Percentiles rank a stretch among this genome's conserved stretches.
Evolutionary conservation across 2,329 filamentous ascomycete genomes (phyloP).

Genomic region (Botrytis galanthina): DNA sequence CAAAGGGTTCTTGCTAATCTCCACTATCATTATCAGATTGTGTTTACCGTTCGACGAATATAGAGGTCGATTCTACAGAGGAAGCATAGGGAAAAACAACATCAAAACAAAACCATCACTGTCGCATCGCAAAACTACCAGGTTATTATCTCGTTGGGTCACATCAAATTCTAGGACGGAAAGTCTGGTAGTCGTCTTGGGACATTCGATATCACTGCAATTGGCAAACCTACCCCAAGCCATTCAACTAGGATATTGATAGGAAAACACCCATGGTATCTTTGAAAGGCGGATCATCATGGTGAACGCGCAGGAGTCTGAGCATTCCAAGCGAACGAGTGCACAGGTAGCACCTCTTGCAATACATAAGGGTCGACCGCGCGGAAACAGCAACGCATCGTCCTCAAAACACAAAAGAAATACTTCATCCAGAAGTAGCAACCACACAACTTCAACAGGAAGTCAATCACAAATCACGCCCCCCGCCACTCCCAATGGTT

Average conservation of each 20-base stretch:
- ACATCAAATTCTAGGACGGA: neutral
- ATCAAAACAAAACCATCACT: neutral
- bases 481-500: slow-evolving; percentile 70
- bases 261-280: slow-evolving; percentile 17
- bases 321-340: slow-evolving; percentile 48
- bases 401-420: slow-evolving; percentile 44
- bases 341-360: slow-evolving; percentile 59
- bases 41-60: neutral
- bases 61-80: neutral
- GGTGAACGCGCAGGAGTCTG: slow-evolving; percentile 35
- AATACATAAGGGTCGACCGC: slow-evolving; percentile 47
- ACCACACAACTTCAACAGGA: slow-evolving; percentile 30
- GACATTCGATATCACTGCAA: neutral
- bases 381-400: slow-evolving; percentile 38
- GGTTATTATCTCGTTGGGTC: neutral
- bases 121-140: neutral
- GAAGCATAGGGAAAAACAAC: neutral
- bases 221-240: neutral
- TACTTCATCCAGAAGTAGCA: slow-evolving; percentile 42
- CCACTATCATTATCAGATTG: slow-evolving; percentile 16
- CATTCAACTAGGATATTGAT: neutral
- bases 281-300: slow-evolving; percentile 29
- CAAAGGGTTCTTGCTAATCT: slow-evolving; percentile 19
- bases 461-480: slow-evolving; percentile 64
- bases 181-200: neutral